These are phyloP conservation scores for Cryphonectria nitschkei DNA, from an alignment of 2,329 filamentous ascomycete genomes.

Conservation along the genomic window DNA sequence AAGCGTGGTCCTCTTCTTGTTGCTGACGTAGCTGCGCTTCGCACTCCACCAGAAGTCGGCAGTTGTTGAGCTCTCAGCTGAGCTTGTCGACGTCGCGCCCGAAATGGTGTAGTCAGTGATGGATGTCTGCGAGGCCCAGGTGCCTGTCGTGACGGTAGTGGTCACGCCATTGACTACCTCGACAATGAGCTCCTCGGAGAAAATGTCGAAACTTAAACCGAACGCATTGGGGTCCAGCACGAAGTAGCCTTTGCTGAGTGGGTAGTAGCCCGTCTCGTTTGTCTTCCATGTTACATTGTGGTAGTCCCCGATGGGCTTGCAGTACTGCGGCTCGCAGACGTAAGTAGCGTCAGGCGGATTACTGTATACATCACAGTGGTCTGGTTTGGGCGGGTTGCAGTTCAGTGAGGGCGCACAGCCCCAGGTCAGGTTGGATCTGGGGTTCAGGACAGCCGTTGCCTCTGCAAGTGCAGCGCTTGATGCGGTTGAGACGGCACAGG, in stretches of 20 bases:
- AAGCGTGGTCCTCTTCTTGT: slow-evolving; percentile 16
- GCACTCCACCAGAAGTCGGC: slow-evolving; percentile 27
- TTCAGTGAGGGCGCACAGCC: slow-evolving; percentile 58
- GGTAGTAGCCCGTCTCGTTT: slow-evolving; percentile 54
- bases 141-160: slow-evolving; percentile 56
- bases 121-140: slow-evolving; percentile 57
- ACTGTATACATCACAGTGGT: slow-evolving; percentile 55
- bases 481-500: slow-evolving; percentile 52
- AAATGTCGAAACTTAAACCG: slow-evolving; percentile 66
- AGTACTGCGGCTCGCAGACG: slow-evolving; percentile 50
- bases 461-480: slow-evolving; percentile 28
- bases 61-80: slow-evolving; percentile 26
- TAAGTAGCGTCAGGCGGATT: slow-evolving; percentile 50
- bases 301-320: slow-evolving; percentile 46
- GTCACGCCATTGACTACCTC: slow-evolving; percentile 42
- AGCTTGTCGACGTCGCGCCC: slow-evolving; percentile 20
- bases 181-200: slow-evolving; percentile 48
- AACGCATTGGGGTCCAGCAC: slow-evolving; percentile 66
- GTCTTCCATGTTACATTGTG: slow-evolving; percentile 46
- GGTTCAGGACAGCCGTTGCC: slow-evolving; percentile 35
- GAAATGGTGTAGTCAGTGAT: slow-evolving; percentile 45
- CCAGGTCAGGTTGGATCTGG: slow-evolving; percentile 51
- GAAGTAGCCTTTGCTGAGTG: slow-evolving; percentile 61
- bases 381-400: slow-evolving; percentile 55
- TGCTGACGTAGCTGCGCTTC: slow-evolving; percentile 25